A percentile compares a stretch with the other conserved stretches of the same genome.
These are phyloP conservation scores for Lasiosphaeria ovina DNA, from an alignment of 495 filamentous ascomycete species.

Conservation along the genomic window DNA sequence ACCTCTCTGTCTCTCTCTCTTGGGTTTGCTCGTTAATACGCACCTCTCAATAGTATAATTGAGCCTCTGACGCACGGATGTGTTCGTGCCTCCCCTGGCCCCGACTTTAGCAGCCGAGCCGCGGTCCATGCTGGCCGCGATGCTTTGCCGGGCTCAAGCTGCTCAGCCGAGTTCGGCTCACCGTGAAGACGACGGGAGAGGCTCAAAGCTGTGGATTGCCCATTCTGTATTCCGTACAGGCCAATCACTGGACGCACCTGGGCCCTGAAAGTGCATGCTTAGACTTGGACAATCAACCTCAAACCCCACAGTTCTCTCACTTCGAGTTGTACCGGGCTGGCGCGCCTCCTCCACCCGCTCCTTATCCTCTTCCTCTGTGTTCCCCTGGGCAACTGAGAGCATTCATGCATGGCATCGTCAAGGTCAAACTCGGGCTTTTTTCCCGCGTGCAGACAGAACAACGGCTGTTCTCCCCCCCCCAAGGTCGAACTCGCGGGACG, in stretches of 20 bases:
- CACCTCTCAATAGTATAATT: too few species aligned
- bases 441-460: background rate
- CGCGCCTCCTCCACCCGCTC: background rate
- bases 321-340: background rate
- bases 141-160: constrained; percentile 8
- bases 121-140: constrained; percentile 18
- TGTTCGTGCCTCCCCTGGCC: constrained; percentile 12
- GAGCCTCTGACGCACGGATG: constrained; percentile 21
- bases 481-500: background rate
- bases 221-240: too few species aligned
- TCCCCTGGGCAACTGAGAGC: too few species aligned
- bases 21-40: too few species aligned
- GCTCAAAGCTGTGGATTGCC: too few species aligned
- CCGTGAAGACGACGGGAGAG: constrained; percentile 4
- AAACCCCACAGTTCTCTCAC: background rate
- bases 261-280: background rate
- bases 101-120: constrained; percentile 24
- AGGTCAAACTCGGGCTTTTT: background rate
- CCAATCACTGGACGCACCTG: background rate
- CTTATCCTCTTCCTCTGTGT: too few species aligned
- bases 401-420: too few species aligned
- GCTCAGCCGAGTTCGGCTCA: constrained; percentile 7
- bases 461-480: background rate
- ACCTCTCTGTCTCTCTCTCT: too few species aligned
- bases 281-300: background rate